Evolutionary conservation across 2,329 filamentous ascomycete genomes (phyloP).

Genomic region (Tolypocladium ovalisporum): DNA sequence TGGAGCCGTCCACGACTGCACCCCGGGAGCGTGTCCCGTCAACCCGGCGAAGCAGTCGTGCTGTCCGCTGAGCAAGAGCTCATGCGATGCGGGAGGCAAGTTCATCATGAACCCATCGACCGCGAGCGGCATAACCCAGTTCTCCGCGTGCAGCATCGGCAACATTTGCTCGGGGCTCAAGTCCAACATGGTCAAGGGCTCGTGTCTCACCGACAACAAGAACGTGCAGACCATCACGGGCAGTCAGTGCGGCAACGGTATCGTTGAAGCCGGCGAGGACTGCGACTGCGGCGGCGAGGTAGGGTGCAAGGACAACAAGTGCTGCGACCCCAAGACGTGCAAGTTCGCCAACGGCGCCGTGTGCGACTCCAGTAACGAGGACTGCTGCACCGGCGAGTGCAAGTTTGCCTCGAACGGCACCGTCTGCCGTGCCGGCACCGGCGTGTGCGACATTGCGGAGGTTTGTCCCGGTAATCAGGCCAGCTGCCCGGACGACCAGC

Average conservation of each 20-base stretch:
- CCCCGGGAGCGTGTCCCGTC: conserved; percentile 54
- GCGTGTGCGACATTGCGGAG: conserved; percentile 77
- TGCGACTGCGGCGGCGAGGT: conserved; percentile 82
- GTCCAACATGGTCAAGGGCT: conserved; percentile 58
- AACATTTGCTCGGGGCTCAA: conserved; percentile 86
- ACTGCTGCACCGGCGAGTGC: conserved; percentile 62
- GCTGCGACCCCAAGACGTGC: conserved; percentile 81
- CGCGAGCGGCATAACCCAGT: conserved; percentile 57
- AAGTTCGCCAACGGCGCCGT: conserved; percentile 65
- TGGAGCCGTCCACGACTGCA: conserved; percentile 92
- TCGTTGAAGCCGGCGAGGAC: conserved; percentile 87
- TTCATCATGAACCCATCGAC: conserved; percentile 98
- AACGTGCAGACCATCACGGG: conserved; percentile 72
- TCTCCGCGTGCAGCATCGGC: conserved; percentile 82
- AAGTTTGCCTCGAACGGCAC: conserved; percentile 55
- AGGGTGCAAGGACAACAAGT: conserved; percentile 63
- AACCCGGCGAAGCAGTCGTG: conserved; percentile 48
- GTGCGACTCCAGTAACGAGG: conserved; percentile 73
- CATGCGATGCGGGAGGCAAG: conserved; percentile 64
- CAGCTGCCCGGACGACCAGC: conserved; percentile 63
- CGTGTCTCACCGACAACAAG: conserved; percentile 76
- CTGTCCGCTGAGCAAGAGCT: conserved; percentile 59
- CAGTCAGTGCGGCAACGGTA: conserved; percentile 89
- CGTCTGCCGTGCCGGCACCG: conserved; percentile 71
- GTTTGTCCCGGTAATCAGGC: conserved; percentile 64